Evolutionary conservation across 116 monocot species (phyloP).

Genomic region (Zostera marina): DNA sequence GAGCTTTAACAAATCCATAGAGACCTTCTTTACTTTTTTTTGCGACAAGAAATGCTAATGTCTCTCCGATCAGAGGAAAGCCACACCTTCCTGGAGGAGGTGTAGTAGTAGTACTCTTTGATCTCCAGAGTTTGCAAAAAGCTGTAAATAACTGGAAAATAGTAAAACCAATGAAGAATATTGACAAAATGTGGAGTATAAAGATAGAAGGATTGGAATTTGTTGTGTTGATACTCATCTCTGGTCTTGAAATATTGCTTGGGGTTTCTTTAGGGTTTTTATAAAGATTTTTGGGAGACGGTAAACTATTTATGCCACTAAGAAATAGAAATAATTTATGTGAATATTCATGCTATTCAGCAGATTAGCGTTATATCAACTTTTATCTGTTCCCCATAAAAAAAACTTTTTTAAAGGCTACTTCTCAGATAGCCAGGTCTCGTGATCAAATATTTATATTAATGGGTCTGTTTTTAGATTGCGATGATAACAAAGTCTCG

Average conservation of each 20-base stretch:
- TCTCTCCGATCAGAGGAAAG: slow-evolving; percentile 51
- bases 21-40: slow-evolving; percentile 39
- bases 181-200: neutral
- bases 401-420: neutral
- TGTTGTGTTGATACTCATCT: neutral
- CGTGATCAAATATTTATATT: neutral
- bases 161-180: neutral
- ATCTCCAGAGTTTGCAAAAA: neutral
- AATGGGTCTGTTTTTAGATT: neutral
- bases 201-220: neutral
- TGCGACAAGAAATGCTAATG: slow-evolving; percentile 37
- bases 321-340: too few species aligned
- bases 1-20: slow-evolving; percentile 47
- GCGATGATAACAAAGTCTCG: too few species aligned
- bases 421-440: neutral
- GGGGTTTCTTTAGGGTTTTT: neutral
- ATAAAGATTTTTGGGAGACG: neutral
- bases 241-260: neutral
- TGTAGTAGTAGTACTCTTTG: neutral
- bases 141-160: neutral
- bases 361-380: too few species aligned
- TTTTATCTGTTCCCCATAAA: slow-evolving; percentile 4
- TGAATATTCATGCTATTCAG: too few species aligned
- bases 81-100: slow-evolving; percentile 38
- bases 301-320: too few species aligned